Base-by-base conservation (phyloP, 2,329 filamentous ascomycete species). In the Hypoxylon sp. region DNA sequence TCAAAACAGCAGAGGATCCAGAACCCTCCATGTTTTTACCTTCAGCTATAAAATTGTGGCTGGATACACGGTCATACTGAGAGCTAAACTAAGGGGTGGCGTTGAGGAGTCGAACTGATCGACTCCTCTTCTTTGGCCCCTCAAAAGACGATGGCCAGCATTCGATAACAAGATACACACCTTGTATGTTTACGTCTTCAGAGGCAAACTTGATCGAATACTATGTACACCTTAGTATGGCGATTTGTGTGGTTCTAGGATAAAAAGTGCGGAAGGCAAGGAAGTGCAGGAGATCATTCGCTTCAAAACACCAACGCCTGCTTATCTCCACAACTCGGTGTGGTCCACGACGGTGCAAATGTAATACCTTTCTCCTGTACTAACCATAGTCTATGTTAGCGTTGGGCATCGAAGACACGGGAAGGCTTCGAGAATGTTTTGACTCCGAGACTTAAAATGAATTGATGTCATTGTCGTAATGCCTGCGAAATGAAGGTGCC, bases 401-500 rank as follows among this genome's bases (percentile, higher is more conserved):
- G 50, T 44, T 62, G 39, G 39, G 51, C 10, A 39, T 48, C 37
- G 50, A 55, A 32, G 42, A 52, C 29, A 24, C 37, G 50, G 53
- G 44, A 65, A 42, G 42, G 60, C 69, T 71, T 71, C 69, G 57
- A 69, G 67, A 69, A 71, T n/a, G 48, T 52, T 62, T 71, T 65
- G 37, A 32, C 50, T 46, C 55, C 13, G n/a, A 63, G 39, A 52
- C 46, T 58, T 29, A 55, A 69, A 71, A 71, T 67, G 57, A 71
- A 66, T 69, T 65, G 69, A 71, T 71, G 69, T 71, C 69, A 69
- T 69, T 48, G 47, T 57, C 52, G 60, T 61, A 65, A 69, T 71
- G 69, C 66, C 37, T 62, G 65, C 37, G 66, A 71, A 71, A 71
- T 71, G 69, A 71, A 71, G 66, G 69, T 69, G 66, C 62, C 62